A percentile compares a stretch with the other conserved stretches of the same genome.
These are phyloP conservation scores for Basidiobolus heterosporus DNA, from an alignment of 371 early-diverging fungal genomes.

Conservation along the genomic window DNA sequence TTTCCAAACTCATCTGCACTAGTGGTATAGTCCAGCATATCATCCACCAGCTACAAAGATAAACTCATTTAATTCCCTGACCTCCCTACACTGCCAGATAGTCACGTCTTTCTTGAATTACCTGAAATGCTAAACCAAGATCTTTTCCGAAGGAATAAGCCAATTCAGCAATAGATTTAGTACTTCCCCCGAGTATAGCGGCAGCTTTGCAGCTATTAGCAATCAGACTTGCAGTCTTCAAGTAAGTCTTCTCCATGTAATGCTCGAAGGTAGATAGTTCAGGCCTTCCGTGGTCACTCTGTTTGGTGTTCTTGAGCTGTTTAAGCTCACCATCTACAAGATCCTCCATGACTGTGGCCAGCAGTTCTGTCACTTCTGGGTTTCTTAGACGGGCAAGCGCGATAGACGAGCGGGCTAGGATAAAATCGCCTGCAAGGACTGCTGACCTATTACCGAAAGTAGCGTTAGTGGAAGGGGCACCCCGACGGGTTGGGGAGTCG, in stretches of 20 bases:
- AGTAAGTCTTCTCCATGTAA: slow-evolving; percentile 84
- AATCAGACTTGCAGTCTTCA: slow-evolving; percentile 89
- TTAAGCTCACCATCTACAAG: slow-evolving; percentile 93
- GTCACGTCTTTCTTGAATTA: slow-evolving; percentile 8
- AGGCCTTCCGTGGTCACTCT: slow-evolving; percentile 8
- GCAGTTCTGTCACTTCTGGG: slow-evolving; percentile 77
- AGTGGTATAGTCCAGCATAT: slow-evolving; percentile 78
- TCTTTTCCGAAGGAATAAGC: slow-evolving; percentile 74
- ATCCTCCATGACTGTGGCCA: slow-evolving; percentile 83
- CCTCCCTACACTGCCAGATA: neutral
- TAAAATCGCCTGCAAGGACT: slow-evolving; percentile 84
- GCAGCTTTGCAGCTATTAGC: slow-evolving; percentile 83
- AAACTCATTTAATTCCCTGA: neutral
- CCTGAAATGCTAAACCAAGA: slow-evolving; percentile 88
- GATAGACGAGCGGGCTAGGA: slow-evolving; percentile 80
- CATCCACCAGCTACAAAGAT: slow-evolving; percentile 58
- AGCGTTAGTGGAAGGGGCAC: slow-evolving; percentile 57
- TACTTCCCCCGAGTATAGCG: slow-evolving; percentile 66
- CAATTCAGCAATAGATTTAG: slow-evolving; percentile 46
- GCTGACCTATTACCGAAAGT: slow-evolving; percentile 94
- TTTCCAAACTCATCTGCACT: slow-evolving; percentile 71
- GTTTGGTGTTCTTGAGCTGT: slow-evolving; percentile 65
- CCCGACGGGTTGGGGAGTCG: slow-evolving; percentile 44
- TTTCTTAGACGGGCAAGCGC: slow-evolving; percentile 75
- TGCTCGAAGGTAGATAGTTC: slow-evolving; percentile 46